Base-by-base conservation (phyloP, 169 alveolate species). In the Babesia caballi region DNA sequence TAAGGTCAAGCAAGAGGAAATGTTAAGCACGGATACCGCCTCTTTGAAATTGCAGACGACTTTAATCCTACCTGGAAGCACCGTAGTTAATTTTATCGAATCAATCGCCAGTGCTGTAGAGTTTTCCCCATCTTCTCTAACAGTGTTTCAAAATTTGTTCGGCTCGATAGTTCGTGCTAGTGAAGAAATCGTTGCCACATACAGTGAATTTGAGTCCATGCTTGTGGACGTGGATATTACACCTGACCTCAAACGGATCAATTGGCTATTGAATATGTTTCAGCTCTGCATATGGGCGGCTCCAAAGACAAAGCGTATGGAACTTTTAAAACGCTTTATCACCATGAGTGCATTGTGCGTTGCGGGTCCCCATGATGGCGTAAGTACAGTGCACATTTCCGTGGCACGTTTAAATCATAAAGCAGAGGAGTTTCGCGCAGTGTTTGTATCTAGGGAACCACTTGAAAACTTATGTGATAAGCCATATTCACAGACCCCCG, bases 231-330 rank as follows among this genome's bases (percentile, higher is more conserved):
- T 67, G 5, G 58, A 67, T 50, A 32, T 67, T 28, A 11, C 28
- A 1, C 9, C 40, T 17, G 54, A 67, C 14, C 8, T 27, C 5
- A 50, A 52, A 40, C 23, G 25, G 41, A 25, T 67, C 42, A 30
- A 17, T 53, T 67, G 78, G 78, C 11, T 67, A 21, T 27, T 67
- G 57, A 51, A 27, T 33, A 53, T 67, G 69, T 27, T 67, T 15
- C 78, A 67, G 56, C 44, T 40, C 4, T 67, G 68, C 32, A 57
- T 67, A 25, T 9, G 8, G 27, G 41, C 46, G 9, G 3, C 78
- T 1, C 28, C 2, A 0, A 67, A 50, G 38, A 27, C 1, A 8
- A 36, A 5, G 19, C 53, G 68, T 6, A 51, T 57, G 14, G 59
- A 67, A 12, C 68, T 67, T 7, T 54, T 67, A 28, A 23, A 67